Conservation (phyloP, 352 stramenopile genomes). For the Phytopythium cucurbitacearum region DNA sequence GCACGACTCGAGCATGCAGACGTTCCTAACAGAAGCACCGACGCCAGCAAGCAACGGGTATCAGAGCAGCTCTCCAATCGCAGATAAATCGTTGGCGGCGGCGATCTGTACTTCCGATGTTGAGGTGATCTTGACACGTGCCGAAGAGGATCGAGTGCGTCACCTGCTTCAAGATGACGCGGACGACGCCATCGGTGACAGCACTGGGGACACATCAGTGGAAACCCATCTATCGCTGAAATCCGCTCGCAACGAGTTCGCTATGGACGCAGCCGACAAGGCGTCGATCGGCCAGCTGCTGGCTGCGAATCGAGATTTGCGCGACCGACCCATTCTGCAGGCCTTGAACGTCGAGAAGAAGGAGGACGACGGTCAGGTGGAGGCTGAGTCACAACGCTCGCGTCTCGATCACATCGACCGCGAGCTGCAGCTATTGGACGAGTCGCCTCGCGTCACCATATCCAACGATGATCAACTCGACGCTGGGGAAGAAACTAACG, state of each 20-base stretch:
- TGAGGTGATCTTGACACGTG: constrained; percentile 36
- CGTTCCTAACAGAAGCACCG: too few species aligned
- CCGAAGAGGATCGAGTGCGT: constrained; percentile 41
- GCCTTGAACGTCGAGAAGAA: constrained; percentile 21
- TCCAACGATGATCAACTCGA: constrained; percentile 30
- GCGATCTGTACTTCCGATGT: constrained; percentile 12
- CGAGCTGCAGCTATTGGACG: constrained; percentile 48
- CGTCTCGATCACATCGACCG: constrained; percentile 49
- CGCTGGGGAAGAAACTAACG: constrained; percentile 15
- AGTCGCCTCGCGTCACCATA: constrained; percentile 41
- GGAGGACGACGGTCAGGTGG: constrained; percentile 41
- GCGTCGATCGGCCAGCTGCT: constrained; percentile 48
- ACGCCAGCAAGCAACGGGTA: too few species aligned
- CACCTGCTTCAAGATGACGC: constrained; percentile 26
- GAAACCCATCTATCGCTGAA: not conserved
- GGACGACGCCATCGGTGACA: not conserved
- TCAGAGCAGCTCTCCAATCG: not conserved
- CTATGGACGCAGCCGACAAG: constrained; percentile 30
- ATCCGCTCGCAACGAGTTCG: constrained; percentile 30
- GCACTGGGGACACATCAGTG: not conserved
- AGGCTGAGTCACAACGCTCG: constrained; percentile 28
- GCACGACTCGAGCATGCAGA: not conserved
- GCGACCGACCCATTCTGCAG: constrained; percentile 27
- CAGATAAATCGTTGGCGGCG: not conserved
- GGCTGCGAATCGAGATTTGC: constrained; percentile 17